Evolutionary conservation across 2,329 filamentous ascomycete species (phyloP).

Genomic region (Colletotrichum shisoi): DNA sequence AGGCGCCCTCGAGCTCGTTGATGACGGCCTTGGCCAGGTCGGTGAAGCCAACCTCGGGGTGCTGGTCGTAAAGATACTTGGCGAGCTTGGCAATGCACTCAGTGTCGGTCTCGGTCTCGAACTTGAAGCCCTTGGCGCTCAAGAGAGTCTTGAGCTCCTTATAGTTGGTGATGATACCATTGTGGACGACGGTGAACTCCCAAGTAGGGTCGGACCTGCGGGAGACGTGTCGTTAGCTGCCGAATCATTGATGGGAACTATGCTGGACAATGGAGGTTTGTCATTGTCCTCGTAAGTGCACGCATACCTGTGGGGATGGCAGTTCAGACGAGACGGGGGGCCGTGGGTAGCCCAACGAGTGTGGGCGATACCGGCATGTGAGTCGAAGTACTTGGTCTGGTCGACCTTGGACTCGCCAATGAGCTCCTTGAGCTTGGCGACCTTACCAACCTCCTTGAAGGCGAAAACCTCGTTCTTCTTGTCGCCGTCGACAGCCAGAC

Average conservation of each 20-base stretch:
- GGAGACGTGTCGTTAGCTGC: conserved; percentile 35
- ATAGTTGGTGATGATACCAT: conserved; percentile 99
- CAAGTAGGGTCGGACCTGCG: conserved; percentile 87
- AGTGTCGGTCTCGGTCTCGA: conserved; percentile 99
- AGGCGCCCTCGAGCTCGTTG: conserved; percentile 96
- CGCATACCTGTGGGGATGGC: conserved; percentile 93
- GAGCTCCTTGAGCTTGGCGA: conserved; percentile 92
- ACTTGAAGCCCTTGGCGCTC: conserved; percentile 93
- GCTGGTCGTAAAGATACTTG: conserved; percentile 96
- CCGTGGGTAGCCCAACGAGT: conserved; percentile 99
- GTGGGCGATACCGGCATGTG: conserved; percentile 97
- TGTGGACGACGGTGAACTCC: conserved; percentile 98
- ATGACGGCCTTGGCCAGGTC: conserved; percentile 97
- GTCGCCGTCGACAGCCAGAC: conserved; percentile 94
- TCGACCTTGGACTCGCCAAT: conserved; percentile 85
- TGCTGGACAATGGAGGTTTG: conserved; percentile 15
- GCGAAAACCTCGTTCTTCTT: conserved; percentile 98
- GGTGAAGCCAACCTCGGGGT: conserved; percentile 94
- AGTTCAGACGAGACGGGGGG: conserved; percentile 90
- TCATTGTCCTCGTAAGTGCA: conserved; percentile 19
- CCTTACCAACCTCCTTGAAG: conserved; percentile 99
- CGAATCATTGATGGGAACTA: conserved; percentile 29
- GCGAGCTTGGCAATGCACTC: conserved; percentile 99
- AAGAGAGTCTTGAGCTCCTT: conserved; percentile 97
- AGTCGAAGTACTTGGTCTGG: conserved; percentile 92